Evolutionary conservation across 768 basidiomycete species (phyloP).

Genomic region (Pleurotus pulmonarius): DNA sequence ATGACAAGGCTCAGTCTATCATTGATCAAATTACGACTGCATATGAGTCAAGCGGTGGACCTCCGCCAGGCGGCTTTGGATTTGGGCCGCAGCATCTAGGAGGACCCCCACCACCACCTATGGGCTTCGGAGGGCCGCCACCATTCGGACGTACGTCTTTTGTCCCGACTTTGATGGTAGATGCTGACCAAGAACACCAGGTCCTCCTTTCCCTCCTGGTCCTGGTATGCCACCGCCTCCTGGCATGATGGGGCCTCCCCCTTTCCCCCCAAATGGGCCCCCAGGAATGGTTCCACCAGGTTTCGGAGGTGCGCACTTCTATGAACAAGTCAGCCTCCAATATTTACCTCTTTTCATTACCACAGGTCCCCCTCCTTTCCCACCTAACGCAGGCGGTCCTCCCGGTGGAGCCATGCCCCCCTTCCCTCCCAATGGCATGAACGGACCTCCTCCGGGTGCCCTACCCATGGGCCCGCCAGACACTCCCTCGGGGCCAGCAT

Average conservation of each 20-base stretch:
- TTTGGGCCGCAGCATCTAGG: constrained; percentile 81
- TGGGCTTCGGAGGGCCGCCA: constrained; percentile 42
- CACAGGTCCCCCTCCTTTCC: constrained; percentile 47
- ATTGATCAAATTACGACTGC: constrained; percentile 97
- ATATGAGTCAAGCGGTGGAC: constrained; percentile 83
- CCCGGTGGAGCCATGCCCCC: constrained; percentile 43
- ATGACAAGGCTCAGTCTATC: constrained; percentile 97
- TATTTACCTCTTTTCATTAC: not conserved
- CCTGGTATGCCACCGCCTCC: constrained; percentile 50
- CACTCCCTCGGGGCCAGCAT: constrained; percentile 17
- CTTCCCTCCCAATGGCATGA: constrained; percentile 35
- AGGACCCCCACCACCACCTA: constrained; percentile 34
- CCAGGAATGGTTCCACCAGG: constrained; percentile 40
- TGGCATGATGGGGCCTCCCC: constrained; percentile 56
- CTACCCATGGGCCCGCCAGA: constrained; percentile 26
- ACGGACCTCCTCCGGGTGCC: constrained; percentile 23
- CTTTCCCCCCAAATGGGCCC: constrained; percentile 66
- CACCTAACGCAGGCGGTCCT: constrained; percentile 38
- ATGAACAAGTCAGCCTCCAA: not conserved
- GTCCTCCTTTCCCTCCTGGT: constrained; percentile 72
- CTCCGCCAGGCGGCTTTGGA: constrained; percentile 84
- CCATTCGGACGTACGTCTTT: constrained; percentile 32
- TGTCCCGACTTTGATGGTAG: constrained; percentile 3
- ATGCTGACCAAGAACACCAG: constrained; percentile 27
- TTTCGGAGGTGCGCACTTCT: constrained; percentile 37